Percentiles rank a stretch among this genome's conserved stretches.
Evolutionary conservation across 2,329 filamentous ascomycete genomes (phyloP).

Genomic region (Xylaria multiplex): DNA sequence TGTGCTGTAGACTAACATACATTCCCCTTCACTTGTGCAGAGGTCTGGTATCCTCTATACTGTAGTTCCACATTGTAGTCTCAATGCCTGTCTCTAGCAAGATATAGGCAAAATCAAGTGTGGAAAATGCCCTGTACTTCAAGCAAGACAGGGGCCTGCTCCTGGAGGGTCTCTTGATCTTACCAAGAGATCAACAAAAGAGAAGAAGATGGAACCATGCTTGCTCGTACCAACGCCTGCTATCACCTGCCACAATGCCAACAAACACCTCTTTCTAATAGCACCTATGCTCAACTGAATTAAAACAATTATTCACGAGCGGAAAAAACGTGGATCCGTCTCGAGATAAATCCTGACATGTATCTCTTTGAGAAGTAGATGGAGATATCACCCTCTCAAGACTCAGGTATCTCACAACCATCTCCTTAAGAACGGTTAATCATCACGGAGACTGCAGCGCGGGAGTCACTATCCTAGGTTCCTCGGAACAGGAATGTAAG

Average conservation of each 20-base stretch:
- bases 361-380: not conserved
- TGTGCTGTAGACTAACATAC: not conserved
- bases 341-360: not conserved
- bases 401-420: not conserved
- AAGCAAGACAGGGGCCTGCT: constrained; percentile 8
- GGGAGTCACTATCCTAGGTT: constrained; percentile 45
- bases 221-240: constrained; percentile 13
- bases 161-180: not conserved
- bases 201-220: not conserved
- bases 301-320: not conserved
- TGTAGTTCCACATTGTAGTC: not conserved
- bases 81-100: constrained; percentile 18
- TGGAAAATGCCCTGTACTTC: constrained; percentile 8
- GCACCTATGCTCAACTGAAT: constrained; percentile 23
- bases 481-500: constrained; percentile 97
- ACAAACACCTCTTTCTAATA: constrained; percentile 9
- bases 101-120: constrained; percentile 19
- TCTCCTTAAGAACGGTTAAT: not conserved
- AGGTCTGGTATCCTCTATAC: not conserved
- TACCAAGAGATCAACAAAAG: not conserved
- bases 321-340: not conserved
- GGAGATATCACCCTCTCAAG: not conserved
- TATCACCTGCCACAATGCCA: not conserved
- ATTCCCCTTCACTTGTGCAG: not conserved
- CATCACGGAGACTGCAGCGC: not conserved